A percentile compares a stretch with the other conserved stretches of the same genome.
Evolutionary conservation across 2,329 filamentous ascomycete species (phyloP).

Genomic region (Claviceps sp.): DNA sequence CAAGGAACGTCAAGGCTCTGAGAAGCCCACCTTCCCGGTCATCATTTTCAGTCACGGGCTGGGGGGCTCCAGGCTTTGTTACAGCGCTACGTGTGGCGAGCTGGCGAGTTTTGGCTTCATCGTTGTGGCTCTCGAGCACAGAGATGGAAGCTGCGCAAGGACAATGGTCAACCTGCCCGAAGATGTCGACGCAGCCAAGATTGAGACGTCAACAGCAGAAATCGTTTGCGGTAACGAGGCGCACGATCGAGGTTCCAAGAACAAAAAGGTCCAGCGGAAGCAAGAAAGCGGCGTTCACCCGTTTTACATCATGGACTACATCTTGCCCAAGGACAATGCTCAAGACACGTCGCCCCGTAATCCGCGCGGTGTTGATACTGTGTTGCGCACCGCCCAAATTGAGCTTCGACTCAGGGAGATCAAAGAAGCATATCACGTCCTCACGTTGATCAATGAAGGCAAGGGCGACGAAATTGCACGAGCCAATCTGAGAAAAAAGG

Average conservation of each 20-base stretch:
- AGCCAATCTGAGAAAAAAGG: slow-evolving; percentile 41
- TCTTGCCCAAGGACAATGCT: slow-evolving; percentile 45
- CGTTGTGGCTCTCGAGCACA: slow-evolving; percentile 50
- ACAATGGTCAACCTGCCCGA: slow-evolving; percentile 45
- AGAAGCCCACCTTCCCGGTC: slow-evolving; percentile 41
- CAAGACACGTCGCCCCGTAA: slow-evolving; percentile 40
- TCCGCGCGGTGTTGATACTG: slow-evolving; percentile 43
- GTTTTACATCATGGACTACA: slow-evolving; percentile 44
- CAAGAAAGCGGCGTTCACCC: slow-evolving; percentile 16
- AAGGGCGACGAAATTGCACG: slow-evolving; percentile 34
- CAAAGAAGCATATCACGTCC: slow-evolving; percentile 45
- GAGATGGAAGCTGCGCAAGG: slow-evolving; percentile 49
- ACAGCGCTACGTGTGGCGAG: slow-evolving; percentile 50
- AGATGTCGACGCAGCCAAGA: slow-evolving; percentile 20
- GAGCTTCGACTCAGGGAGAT: slow-evolving; percentile 50
- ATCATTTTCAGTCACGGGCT: slow-evolving; percentile 55
- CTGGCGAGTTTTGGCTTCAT: slow-evolving; percentile 54
- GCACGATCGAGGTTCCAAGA: slow-evolving; percentile 14
- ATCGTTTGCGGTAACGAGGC: slow-evolving; percentile 10
- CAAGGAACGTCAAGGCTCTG: slow-evolving; percentile 12
- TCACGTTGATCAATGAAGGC: slow-evolving; percentile 41
- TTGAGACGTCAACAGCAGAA: slow-evolving; percentile 16
- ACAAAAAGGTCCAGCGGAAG: slow-evolving; percentile 15
- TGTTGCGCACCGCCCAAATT: slow-evolving; percentile 47
- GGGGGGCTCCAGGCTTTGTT: slow-evolving; percentile 48